Conservation (phyloP, 305 asterid species). For the Striga hermonthica region DNA sequence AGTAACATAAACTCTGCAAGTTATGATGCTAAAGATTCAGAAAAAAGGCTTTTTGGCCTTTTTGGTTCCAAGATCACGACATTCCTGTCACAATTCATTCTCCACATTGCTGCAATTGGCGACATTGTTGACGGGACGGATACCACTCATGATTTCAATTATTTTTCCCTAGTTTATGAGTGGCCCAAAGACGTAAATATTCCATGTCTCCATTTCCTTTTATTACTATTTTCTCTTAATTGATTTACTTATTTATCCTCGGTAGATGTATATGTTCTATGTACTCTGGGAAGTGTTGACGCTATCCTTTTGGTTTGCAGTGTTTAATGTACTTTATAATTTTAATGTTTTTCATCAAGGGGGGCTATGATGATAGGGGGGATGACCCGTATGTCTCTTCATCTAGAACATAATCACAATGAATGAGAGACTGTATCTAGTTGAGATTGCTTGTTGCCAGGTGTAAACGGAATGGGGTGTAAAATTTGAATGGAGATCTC, state of each 20-base stretch:
- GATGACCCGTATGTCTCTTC: background rate
- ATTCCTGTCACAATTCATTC: constrained; percentile 91
- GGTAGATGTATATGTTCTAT: constrained; percentile 15
- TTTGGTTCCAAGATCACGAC: constrained; percentile 74
- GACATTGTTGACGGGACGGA: constrained; percentile 99
- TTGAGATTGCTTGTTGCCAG: background rate
- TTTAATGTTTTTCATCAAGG: constrained; percentile 21
- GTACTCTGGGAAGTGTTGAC: constrained; percentile 19
- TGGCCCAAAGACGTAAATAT: constrained; percentile 94
- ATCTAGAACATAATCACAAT: background rate
- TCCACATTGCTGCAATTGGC: constrained; percentile 96
- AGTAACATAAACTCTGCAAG: constrained; percentile 50
- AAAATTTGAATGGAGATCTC: background rate
- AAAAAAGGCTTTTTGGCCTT: constrained; percentile 75
- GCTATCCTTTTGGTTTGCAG: constrained; percentile 29
- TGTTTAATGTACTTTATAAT: constrained; percentile 7
- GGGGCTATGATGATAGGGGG: constrained; percentile 17
- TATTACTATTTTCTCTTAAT: constrained; percentile 13
- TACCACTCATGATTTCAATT: constrained; percentile 97
- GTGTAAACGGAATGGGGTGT: background rate
- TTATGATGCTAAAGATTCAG: constrained; percentile 79
- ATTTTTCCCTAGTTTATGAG: constrained; percentile 92
- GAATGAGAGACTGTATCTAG: constrained; percentile 8
- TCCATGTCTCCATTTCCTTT: constrained; percentile 24
- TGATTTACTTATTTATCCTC: constrained; percentile 11